These are phyloP conservation scores for Mucor mucedo DNA, from an alignment of 371 early-diverging fungal genomes.

Conservation along the genomic window DNA sequence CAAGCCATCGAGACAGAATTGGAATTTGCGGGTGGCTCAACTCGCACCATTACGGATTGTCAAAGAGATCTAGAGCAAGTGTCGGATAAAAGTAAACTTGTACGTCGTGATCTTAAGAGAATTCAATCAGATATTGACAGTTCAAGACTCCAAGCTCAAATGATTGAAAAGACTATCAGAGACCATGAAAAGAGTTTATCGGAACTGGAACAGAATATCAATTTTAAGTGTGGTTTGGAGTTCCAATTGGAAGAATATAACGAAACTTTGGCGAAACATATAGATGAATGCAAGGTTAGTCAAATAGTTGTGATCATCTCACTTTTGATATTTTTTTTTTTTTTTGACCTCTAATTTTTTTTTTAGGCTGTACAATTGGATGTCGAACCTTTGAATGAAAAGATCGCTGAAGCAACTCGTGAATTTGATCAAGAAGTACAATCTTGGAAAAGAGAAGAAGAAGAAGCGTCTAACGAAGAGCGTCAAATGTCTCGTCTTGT, in stretches of 20 bases:
- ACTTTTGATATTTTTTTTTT: no score
- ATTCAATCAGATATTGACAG: slow-evolving; percentile 51
- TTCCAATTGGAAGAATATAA: slow-evolving; percentile 30
- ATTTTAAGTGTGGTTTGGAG: slow-evolving; percentile 18
- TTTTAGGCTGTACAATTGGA: slow-evolving; percentile 13
- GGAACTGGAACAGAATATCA: slow-evolving; percentile 32
- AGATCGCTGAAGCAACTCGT: slow-evolving; percentile 32
- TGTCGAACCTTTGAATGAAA: slow-evolving; percentile 22
- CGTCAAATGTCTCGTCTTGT: slow-evolving; percentile 7
- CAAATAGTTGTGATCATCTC: not conserved
- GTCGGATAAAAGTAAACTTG: slow-evolving; percentile 31
- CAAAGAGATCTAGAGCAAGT: slow-evolving; percentile 65
- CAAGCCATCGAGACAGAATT: slow-evolving; percentile 62
- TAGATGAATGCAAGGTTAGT: slow-evolving; percentile 15
- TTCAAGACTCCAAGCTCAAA: slow-evolving; percentile 48
- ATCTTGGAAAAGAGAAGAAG: slow-evolving; percentile 15
- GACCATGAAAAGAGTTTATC: slow-evolving; percentile 48
- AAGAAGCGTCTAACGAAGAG: slow-evolving; percentile 9
- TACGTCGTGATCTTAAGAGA: slow-evolving; percentile 59
- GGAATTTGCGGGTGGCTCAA: slow-evolving; percentile 64
- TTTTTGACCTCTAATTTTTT: not conserved
- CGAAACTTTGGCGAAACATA: slow-evolving; percentile 24
- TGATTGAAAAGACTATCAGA: slow-evolving; percentile 54
- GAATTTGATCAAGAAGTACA: slow-evolving; percentile 36
- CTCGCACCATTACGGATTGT: slow-evolving; percentile 69